A percentile compares a stretch with the other conserved stretches of the same genome.
Conservation (phyloP, 768 basidiomycete genomes). For the Tricholoma bakamatsutake region DNA sequence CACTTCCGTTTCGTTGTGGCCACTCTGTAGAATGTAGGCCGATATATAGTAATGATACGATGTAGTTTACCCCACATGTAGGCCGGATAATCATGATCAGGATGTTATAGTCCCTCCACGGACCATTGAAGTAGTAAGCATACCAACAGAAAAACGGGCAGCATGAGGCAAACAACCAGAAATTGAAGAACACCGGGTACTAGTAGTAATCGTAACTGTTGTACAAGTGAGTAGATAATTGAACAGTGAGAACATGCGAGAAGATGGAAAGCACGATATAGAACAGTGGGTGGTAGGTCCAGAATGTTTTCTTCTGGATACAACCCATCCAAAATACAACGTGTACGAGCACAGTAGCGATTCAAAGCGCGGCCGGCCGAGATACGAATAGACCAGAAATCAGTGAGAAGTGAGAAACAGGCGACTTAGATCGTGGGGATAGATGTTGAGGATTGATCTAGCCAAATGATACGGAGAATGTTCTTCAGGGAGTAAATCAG, state of each 20-base stretch:
- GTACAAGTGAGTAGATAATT: constrained; percentile 1
- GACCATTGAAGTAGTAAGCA: constrained; percentile 10
- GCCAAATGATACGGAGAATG: constrained; percentile 1
- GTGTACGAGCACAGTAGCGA: neutral
- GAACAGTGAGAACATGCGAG: neutral
- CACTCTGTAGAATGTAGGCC: constrained; percentile 16
- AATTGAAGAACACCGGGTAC: neutral
- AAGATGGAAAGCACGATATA: neutral
- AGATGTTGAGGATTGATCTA: neutral
- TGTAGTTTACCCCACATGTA: constrained; percentile 18
- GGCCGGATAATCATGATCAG: neutral
- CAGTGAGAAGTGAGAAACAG: neutral
- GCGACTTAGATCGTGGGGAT: constrained; percentile 1
- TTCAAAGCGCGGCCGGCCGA: constrained; percentile 11
- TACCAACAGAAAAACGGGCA: constrained; percentile 6
- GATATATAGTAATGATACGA: constrained; percentile 24
- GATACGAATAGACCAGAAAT: neutral
- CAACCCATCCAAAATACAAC: neutral
- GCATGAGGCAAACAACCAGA: constrained; percentile 1
- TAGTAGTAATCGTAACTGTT: constrained; percentile 6
- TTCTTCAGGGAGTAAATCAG: neutral
- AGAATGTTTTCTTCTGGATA: constrained; percentile 3
- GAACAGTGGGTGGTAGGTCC: neutral
- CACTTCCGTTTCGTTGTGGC: constrained; percentile 1
- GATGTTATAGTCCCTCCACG: constrained; percentile 6